These are phyloP conservation scores for Tylopilus subfusipes DNA, from an alignment of 768 basidiomycete species.

Conservation along the genomic window DNA sequence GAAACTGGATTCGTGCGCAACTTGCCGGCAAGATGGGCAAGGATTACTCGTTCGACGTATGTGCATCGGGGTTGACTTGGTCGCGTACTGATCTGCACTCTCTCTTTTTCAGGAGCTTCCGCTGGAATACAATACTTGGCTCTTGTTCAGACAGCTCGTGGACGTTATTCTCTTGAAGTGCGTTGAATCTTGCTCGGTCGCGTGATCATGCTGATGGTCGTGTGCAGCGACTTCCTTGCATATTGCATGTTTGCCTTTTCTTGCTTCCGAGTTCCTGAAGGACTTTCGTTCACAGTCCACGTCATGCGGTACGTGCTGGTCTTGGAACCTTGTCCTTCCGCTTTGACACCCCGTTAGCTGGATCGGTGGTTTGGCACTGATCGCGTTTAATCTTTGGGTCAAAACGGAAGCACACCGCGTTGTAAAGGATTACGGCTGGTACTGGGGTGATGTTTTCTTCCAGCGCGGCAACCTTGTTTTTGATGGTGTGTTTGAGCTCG, in stretches of 20 bases:
- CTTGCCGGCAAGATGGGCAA: slow-evolving; percentile 91
- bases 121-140: slow-evolving; percentile 93
- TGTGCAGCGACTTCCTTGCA: slow-evolving; percentile 80
- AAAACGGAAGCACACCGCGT: slow-evolving; percentile 97
- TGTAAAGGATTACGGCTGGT: slow-evolving; percentile 98
- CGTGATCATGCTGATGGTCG: not conserved
- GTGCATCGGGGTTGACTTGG: slow-evolving; percentile 25
- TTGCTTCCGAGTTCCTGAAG: slow-evolving; percentile 82
- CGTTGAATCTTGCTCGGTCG: slow-evolving; percentile 25
- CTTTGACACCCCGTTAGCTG: slow-evolving; percentile 49
- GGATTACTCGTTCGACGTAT: slow-evolving; percentile 88
- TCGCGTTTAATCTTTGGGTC: slow-evolving; percentile 97
- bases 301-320: slow-evolving; percentile 60
- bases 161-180: slow-evolving; percentile 96
- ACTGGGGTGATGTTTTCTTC: slow-evolving; percentile 93
- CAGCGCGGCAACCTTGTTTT: slow-evolving; percentile 92
- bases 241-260: slow-evolving; percentile 96
- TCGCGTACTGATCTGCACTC: not conserved
- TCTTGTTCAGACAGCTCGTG: slow-evolving; percentile 92
- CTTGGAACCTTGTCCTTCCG: not conserved
- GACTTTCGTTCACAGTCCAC: slow-evolving; percentile 70
- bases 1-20: slow-evolving; percentile 83
- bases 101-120: slow-evolving; percentile 65
- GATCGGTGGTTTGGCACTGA: slow-evolving; percentile 79
- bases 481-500: slow-evolving; percentile 95